Conservation (phyloP, 2,329 filamentous ascomycete genomes). For the Dactylonectria estremocensis region DNA sequence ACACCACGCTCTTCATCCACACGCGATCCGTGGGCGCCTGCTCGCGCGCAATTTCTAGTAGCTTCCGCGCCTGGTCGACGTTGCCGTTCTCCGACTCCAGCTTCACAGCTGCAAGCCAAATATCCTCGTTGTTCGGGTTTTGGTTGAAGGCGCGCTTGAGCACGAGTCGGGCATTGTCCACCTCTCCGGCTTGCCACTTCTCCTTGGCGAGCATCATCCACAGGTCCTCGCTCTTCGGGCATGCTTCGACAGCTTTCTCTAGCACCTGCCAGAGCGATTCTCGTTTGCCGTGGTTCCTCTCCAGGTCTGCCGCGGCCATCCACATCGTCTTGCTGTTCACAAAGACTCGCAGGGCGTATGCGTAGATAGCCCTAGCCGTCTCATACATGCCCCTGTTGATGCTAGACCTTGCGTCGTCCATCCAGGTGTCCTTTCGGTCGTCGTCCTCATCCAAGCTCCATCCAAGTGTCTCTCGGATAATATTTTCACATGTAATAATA, state of each 20-base stretch:
- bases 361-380: slow-evolving; percentile 94
- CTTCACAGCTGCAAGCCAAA: slow-evolving; percentile 97
- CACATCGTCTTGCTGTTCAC: slow-evolving; percentile 90
- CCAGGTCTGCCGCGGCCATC: slow-evolving; percentile 91
- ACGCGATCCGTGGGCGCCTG: slow-evolving; percentile 96
- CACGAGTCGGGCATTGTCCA: slow-evolving; percentile 88
- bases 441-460: slow-evolving; percentile 97
- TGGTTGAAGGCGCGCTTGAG: slow-evolving; percentile 93
- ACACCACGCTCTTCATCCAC: slow-evolving; percentile 96
- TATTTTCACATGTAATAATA: slow-evolving; percentile 86
- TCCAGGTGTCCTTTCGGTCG: slow-evolving; percentile 95
- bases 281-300: slow-evolving; percentile 88
- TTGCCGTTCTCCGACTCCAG: slow-evolving; percentile 93
- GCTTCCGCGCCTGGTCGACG: slow-evolving; percentile 83
- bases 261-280: slow-evolving; percentile 88
- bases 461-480: slow-evolving; percentile 92
- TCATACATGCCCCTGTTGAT: slow-evolving; percentile 88
- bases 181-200: slow-evolving; percentile 90
- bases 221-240: slow-evolving; percentile 89
- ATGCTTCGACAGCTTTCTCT: slow-evolving; percentile 94
- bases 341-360: slow-evolving; percentile 91
- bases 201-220: slow-evolving; percentile 98
- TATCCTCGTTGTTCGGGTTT: slow-evolving; percentile 97
- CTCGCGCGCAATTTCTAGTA: slow-evolving; percentile 86
- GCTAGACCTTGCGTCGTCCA: slow-evolving; percentile 89